Percentiles rank a stretch among this genome's conserved stretches.
Conservation (phyloP, 495 filamentous ascomycete species). For the Aspergillus incahuasiensis region DNA sequence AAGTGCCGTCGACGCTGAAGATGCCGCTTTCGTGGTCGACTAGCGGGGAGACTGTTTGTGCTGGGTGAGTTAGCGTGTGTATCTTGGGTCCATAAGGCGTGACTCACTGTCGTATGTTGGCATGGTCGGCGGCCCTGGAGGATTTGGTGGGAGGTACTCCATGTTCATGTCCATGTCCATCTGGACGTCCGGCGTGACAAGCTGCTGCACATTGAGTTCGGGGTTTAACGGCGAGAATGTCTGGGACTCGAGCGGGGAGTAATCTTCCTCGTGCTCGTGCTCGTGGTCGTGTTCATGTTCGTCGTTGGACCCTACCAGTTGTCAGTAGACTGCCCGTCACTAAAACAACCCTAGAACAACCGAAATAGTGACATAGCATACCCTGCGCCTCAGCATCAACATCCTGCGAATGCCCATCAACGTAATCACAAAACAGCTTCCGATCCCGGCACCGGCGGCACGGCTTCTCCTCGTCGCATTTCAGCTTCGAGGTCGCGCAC, state of each 20-base stretch:
- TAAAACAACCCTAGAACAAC: too few species aligned
- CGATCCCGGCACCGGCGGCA: conserved; percentile 47
- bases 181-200: conserved; percentile 25
- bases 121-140: conserved; percentile 4
- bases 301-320: background rate
- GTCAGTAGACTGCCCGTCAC: too few species aligned
- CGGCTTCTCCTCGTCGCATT: conserved; percentile 49
- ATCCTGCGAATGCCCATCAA: conserved; percentile 24
- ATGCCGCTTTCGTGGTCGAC: conserved; percentile 31
- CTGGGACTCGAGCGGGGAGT: background rate
- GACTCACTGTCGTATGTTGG: conserved; percentile 23
- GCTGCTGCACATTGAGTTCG: background rate
- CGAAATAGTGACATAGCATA: too few species aligned
- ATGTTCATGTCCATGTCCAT: conserved; percentile 18
- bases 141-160: conserved; percentile 8
- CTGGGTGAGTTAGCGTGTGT: background rate
- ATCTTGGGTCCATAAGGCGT: background rate
- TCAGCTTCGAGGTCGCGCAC: conserved; percentile 50
- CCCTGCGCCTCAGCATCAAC: conserved; percentile 22
- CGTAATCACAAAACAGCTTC: conserved; percentile 41
- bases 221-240: background rate
- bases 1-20: conserved; percentile 32
- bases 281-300: background rate
- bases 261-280: background rate
- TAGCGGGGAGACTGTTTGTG: conserved; percentile 21